Evolutionary conservation across 768 basidiomycete species (phyloP).

Genomic region (Kwoniella mangroviensis): DNA sequence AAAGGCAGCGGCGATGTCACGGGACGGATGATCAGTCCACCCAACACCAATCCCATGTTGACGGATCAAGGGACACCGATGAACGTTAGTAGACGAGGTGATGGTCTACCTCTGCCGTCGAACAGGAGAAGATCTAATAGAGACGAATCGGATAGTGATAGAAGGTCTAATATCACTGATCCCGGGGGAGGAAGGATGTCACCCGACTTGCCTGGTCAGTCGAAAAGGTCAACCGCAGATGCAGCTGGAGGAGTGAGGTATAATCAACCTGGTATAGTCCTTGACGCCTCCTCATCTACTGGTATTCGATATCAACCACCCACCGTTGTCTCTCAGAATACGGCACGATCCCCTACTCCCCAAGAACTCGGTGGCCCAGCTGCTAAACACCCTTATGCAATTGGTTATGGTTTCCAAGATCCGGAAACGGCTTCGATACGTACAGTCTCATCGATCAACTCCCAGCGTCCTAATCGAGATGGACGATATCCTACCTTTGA

Average conservation of each 20-base stretch:
- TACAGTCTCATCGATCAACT: slow-evolving; percentile 28
- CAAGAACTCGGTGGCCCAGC: slow-evolving; percentile 28
- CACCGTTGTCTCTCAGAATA: slow-evolving; percentile 15
- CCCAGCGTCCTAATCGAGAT: slow-evolving; percentile 26
- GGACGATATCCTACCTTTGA: slow-evolving; percentile 26
- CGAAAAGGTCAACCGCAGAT: slow-evolving; percentile 19
- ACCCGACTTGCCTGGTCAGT: slow-evolving; percentile 19
- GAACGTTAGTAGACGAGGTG: slow-evolving; percentile 60
- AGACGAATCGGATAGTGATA: slow-evolving; percentile 17
- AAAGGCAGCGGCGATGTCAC: slow-evolving; percentile 17
- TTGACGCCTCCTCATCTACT: slow-evolving; percentile 13
- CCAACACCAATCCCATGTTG: slow-evolving; percentile 36
- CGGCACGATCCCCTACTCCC: slow-evolving; percentile 18
- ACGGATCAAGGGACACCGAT: slow-evolving; percentile 64
- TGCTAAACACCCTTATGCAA: slow-evolving; percentile 21
- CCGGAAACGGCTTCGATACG: slow-evolving; percentile 34
- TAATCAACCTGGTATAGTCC: slow-evolving; percentile 20
- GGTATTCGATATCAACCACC: slow-evolving; percentile 33
- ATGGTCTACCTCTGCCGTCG: slow-evolving; percentile 59
- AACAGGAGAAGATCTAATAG: slow-evolving; percentile 62
- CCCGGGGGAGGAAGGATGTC: slow-evolving; percentile 24
- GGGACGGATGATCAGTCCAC: slow-evolving; percentile 37
- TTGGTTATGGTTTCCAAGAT: slow-evolving; percentile 22
- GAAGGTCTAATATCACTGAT: slow-evolving; percentile 27
- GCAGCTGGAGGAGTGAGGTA: slow-evolving; percentile 15